Evolutionary conservation across 208 protist genomes (phyloP).

Genomic region (Phytomonas francai): DNA sequence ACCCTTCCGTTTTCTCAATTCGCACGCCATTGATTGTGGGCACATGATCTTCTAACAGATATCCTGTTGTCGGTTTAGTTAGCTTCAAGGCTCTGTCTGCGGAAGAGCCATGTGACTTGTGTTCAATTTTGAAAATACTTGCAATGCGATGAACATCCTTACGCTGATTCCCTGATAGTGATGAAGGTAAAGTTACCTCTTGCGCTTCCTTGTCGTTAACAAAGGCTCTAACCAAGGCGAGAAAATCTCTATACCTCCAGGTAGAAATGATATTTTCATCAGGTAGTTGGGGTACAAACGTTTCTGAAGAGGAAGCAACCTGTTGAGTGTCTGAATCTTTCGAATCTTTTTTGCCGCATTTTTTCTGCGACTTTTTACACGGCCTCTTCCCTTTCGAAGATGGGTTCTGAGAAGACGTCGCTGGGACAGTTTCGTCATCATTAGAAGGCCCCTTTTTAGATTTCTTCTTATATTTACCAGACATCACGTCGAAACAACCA

Average conservation of each 20-base stretch:
- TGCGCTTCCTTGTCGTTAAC: slow-evolving; percentile 44
- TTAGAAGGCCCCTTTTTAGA: neutral
- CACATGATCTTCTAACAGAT: slow-evolving; percentile 24
- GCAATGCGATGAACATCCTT: slow-evolving; percentile 63
- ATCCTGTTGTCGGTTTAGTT: slow-evolving; percentile 37
- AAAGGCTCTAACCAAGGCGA: slow-evolving; percentile 67
- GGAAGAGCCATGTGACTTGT: slow-evolving; percentile 55
- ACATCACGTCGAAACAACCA: neutral
- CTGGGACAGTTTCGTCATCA: neutral
- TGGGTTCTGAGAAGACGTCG: neutral
- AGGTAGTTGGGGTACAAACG: neutral
- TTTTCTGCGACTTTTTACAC: neutral
- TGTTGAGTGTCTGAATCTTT: neutral
- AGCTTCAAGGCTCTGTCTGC: slow-evolving; percentile 40
- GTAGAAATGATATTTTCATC: slow-evolving; percentile 42
- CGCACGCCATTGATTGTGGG: slow-evolving; percentile 29
- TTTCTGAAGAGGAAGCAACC: neutral
- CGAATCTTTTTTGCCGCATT: neutral
- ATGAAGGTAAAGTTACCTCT: slow-evolving; percentile 63
- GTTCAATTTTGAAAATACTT: slow-evolving; percentile 54
- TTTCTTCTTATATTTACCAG: neutral
- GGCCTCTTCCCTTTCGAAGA: neutral
- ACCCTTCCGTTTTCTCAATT: slow-evolving; percentile 63
- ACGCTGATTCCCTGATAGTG: slow-evolving; percentile 44
- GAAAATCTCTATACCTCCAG: slow-evolving; percentile 69